Evolutionary conservation across 1,139 yeast species (phyloP).

Genomic region (Magnusiomyces clavatus): DNA sequence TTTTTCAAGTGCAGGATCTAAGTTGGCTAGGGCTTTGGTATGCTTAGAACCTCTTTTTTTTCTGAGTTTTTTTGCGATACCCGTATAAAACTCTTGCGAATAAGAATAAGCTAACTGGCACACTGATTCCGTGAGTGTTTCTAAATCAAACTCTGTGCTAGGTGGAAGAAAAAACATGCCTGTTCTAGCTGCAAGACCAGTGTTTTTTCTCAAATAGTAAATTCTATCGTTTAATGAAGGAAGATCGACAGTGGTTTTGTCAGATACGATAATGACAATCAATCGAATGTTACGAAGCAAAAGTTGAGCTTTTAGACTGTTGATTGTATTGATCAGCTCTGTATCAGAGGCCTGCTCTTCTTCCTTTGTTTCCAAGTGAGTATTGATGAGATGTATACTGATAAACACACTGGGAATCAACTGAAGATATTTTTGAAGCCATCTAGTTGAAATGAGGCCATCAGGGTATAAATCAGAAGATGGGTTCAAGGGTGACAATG

Average conservation of each 20-base stretch:
- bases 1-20: slow-evolving; percentile 13
- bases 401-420: slow-evolving; percentile 39
- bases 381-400: slow-evolving; percentile 35
- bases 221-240: slow-evolving; percentile 35
- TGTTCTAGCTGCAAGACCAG: slow-evolving; percentile 38
- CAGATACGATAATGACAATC: slow-evolving; percentile 30
- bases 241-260: slow-evolving; percentile 27
- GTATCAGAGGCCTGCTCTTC: slow-evolving; percentile 29
- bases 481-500: slow-evolving; percentile 37
- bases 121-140: slow-evolving; percentile 34
- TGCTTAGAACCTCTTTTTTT: slow-evolving; percentile 23
- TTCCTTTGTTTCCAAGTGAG: slow-evolving; percentile 7
- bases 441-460: slow-evolving; percentile 36
- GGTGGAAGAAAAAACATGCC: slow-evolving; percentile 40
- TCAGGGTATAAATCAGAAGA: slow-evolving; percentile 36
- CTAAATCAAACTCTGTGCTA: slow-evolving; percentile 32
- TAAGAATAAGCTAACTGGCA: slow-evolving; percentile 35
- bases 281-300: slow-evolving; percentile 29
- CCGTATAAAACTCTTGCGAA: slow-evolving; percentile 38
- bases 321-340: slow-evolving; percentile 33
- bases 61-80: slow-evolving; percentile 34
- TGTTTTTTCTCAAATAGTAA: slow-evolving; percentile 33
- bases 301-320: slow-evolving; percentile 31
- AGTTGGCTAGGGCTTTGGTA: slow-evolving; percentile 13
- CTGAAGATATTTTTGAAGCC: slow-evolving; percentile 45